phyloP scores from a whole-genome alignment of 2,329 filamentous ascomycete genomes.

The Phyllosticta paracitricarpa region DNA sequence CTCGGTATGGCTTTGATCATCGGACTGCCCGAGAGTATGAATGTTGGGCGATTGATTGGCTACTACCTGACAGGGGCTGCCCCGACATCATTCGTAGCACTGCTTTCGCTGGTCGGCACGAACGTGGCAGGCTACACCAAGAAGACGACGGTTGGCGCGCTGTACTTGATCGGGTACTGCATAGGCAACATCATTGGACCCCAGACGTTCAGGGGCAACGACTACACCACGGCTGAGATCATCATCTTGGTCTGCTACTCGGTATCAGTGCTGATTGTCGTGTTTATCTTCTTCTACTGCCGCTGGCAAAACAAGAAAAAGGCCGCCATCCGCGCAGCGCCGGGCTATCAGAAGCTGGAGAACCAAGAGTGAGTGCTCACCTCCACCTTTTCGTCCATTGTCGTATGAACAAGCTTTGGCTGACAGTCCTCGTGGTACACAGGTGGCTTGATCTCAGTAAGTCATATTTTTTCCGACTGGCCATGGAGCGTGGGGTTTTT shows the following conservation, averaged over 20 bases:
- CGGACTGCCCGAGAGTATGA: conserved; percentile 48
- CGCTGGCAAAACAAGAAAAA: conserved; percentile 50
- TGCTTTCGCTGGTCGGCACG: conserved; percentile 52
- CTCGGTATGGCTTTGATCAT: conserved; percentile 56
- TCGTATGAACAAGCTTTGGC: conserved; percentile 1
- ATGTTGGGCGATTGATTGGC: conserved; percentile 49
- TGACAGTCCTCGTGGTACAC: background rate
- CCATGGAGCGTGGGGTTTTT: background rate
- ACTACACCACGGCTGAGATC: conserved; percentile 56
- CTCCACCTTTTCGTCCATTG: background rate
- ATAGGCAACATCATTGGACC: conserved; percentile 36
- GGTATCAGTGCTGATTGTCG: conserved; percentile 43
- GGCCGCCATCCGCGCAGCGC: conserved; percentile 39
- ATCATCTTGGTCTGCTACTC: conserved; percentile 52
- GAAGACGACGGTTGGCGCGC: conserved; percentile 45
- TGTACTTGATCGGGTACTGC: conserved; percentile 43
- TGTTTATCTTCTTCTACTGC: conserved; percentile 56
- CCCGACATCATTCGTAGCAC: conserved; percentile 52
- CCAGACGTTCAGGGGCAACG: conserved; percentile 33
- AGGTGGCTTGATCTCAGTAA: conserved; percentile 44
- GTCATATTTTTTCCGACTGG: background rate
- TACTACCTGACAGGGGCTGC: conserved; percentile 56
- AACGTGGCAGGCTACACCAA: conserved; percentile 53
- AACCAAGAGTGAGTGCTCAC: conserved; percentile 49
- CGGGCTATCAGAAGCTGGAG: conserved; percentile 51